phyloP scores from a whole-genome alignment of 2,329 filamentous ascomycete species.

The Colletotrichum sp. region DNA sequence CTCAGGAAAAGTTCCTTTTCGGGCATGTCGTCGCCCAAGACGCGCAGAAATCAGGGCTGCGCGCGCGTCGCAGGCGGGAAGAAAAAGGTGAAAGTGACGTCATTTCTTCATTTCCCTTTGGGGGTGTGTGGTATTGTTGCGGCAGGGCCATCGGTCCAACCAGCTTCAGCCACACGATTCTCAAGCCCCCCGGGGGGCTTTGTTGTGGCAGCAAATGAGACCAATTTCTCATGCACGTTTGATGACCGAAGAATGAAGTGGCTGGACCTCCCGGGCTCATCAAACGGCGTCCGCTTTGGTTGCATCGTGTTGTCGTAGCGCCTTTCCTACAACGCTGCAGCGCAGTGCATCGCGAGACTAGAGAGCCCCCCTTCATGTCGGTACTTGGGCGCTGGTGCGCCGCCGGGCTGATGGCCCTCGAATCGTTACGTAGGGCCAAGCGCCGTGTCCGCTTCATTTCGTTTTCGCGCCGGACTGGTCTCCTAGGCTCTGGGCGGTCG shows the following conservation, averaged over 20 bases:
- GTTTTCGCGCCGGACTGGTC: not conserved
- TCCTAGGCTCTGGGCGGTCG: not conserved
- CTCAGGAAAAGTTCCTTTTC: not conserved
- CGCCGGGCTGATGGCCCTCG: not conserved
- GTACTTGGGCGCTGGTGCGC: not conserved
- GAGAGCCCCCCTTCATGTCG: not conserved
- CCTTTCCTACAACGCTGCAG: not conserved
- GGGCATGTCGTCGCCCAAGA: slow-evolving; percentile 7
- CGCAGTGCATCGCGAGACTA: not conserved
- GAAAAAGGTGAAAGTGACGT: slow-evolving; percentile 4
- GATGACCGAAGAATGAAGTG: not conserved
- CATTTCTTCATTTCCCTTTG: not conserved
- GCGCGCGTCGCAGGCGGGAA: not conserved
- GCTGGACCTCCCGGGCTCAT: not conserved
- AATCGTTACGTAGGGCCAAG: slow-evolving; percentile 1
- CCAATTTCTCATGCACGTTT: not conserved
- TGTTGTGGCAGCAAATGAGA: not conserved
- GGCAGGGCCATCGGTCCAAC: not conserved
- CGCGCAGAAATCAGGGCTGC: not conserved
- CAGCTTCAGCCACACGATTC: slow-evolving; percentile 17
- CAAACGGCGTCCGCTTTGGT: not conserved
- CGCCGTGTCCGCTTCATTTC: not conserved
- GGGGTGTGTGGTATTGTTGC: not conserved
- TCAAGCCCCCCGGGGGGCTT: not conserved
- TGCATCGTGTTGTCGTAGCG: not conserved